Percentiles rank a stretch among this genome's conserved stretches.
These are phyloP conservation scores for Mallotus japonicus DNA, from an alignment of 441 rosid species.

Conservation along the genomic window DNA sequence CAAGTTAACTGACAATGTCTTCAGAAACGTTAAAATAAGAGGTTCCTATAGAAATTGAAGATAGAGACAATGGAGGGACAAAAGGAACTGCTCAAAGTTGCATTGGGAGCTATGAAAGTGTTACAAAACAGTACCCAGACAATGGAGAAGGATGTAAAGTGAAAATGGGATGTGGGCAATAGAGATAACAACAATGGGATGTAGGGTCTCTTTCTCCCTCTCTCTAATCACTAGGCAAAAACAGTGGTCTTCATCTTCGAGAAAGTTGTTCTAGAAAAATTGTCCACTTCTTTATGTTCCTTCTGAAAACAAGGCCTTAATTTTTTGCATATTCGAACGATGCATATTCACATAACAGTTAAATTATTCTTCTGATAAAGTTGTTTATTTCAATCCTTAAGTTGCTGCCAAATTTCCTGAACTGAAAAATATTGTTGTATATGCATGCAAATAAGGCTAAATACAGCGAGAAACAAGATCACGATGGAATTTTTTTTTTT, in stretches of 20 bases:
- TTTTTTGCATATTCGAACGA: constrained; percentile 12
- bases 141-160: constrained; percentile 21
- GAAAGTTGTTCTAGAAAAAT: constrained; percentile 27
- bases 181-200: constrained; percentile 29
- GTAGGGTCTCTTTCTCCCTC: constrained; percentile 21
- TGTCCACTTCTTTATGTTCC: constrained; percentile 25
- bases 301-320: constrained; percentile 4
- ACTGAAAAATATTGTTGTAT: too few species aligned
- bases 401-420: not conserved
- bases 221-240: constrained; percentile 15
- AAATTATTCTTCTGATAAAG: not conserved
- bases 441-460: not conserved
- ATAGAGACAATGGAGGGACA: constrained; percentile 6
- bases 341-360: constrained; percentile 15
- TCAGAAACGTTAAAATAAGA: constrained; percentile 15
- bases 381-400: not conserved
- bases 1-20: not conserved
- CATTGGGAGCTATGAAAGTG: constrained; percentile 31
- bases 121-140: constrained; percentile 16
- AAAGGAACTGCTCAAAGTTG: constrained; percentile 21
- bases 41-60: not conserved
- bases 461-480: not conserved
- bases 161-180: constrained; percentile 28
- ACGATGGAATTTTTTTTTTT: not conserved
- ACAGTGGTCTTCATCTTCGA: constrained; percentile 24